Percentiles rank a stretch among this genome's conserved stretches.
phyloP scores from a whole-genome alignment of 2,329 filamentous ascomycete species.

The Dendryphion nanum region DNA sequence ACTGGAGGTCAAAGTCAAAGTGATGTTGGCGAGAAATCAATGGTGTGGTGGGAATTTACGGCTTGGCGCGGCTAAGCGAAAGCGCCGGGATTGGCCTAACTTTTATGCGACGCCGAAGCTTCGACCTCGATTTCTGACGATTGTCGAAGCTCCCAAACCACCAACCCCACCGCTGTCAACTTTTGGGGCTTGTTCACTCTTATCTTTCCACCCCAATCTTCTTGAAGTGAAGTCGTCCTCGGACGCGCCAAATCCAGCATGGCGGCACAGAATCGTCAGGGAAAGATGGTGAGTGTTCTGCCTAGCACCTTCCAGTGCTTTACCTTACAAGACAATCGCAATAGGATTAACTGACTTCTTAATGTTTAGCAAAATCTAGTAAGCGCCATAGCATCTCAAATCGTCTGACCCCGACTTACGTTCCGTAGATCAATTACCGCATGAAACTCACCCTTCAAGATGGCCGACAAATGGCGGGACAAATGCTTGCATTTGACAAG shows the following conservation, averaged over 20 bases:
- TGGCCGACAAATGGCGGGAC: slow-evolving; percentile 91
- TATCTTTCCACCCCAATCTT: slow-evolving; percentile 2
- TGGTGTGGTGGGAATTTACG: slow-evolving; percentile 17
- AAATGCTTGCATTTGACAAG: slow-evolving; percentile 99
- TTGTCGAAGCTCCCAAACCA: slow-evolving; percentile 20
- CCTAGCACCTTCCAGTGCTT: slow-evolving; percentile 35
- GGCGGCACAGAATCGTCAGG: slow-evolving; percentile 75
- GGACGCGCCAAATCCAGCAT: slow-evolving; percentile 43
- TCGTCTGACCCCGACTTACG: slow-evolving; percentile 19
- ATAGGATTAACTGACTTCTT: slow-evolving; percentile 45
- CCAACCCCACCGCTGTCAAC: slow-evolving; percentile 19
- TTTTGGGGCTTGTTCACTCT: slow-evolving; percentile 13
- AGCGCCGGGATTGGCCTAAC: slow-evolving; percentile 12
- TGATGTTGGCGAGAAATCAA: slow-evolving; percentile 21
- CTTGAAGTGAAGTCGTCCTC: slow-evolving; percentile 38
- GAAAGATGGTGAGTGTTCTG: slow-evolving; percentile 87
- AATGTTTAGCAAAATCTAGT: slow-evolving; percentile 62
- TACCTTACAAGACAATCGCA: slow-evolving; percentile 41
- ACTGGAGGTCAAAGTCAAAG: slow-evolving; percentile 17
- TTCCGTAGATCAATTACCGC: slow-evolving; percentile 89
- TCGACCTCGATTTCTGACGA: slow-evolving; percentile 9
- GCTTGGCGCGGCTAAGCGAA: slow-evolving; percentile 14
- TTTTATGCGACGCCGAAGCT: slow-evolving; percentile 13
- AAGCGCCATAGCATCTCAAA: slow-evolving; percentile 39
- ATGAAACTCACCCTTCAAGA: slow-evolving; percentile 97